Evolutionary conservation across 345 rosid species (phyloP).

Genomic region (Barbarea vulgaris): DNA sequence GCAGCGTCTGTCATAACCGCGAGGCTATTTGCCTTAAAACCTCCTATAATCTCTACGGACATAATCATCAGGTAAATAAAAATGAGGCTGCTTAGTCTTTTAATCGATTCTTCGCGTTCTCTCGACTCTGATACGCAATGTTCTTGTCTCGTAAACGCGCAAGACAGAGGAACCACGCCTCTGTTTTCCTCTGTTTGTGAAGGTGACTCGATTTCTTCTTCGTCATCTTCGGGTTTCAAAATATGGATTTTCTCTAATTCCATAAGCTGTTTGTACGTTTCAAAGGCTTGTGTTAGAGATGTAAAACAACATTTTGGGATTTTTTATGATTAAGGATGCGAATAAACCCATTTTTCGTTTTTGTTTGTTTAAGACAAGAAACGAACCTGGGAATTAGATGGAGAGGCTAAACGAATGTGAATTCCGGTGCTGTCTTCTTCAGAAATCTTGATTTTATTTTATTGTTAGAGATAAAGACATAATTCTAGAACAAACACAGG

Average conservation of each 20-base stretch:
- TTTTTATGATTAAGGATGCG: slow-evolving; percentile 4
- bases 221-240: slow-evolving; percentile 41
- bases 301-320: slow-evolving; percentile 15
- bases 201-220: slow-evolving; percentile 47
- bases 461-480: slow-evolving; percentile 9
- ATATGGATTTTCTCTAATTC: slow-evolving; percentile 49
- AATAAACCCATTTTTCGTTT: slow-evolving; percentile 1
- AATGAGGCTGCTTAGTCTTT: slow-evolving; percentile 57
- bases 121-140: slow-evolving; percentile 43
- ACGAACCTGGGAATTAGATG: slow-evolving; percentile 38
- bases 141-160: slow-evolving; percentile 57
- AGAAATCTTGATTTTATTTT: slow-evolving; percentile 3
- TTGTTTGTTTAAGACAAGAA: slow-evolving; percentile 3
- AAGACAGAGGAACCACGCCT: slow-evolving; percentile 40
- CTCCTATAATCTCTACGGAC: slow-evolving; percentile 73
- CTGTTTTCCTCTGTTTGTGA: slow-evolving; percentile 36
- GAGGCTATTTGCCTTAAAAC: slow-evolving; percentile 75
- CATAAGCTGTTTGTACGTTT: slow-evolving; percentile 48
- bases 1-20: slow-evolving; percentile 87
- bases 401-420: slow-evolving; percentile 7
- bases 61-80: slow-evolving; percentile 52
- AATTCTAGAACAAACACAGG: neutral
- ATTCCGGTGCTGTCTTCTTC: slow-evolving; percentile 7
- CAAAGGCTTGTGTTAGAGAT: slow-evolving; percentile 1
- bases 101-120: slow-evolving; percentile 52